Conservation (phyloP, 106 monocot species). For the Platanthera zijinensis region DNA sequence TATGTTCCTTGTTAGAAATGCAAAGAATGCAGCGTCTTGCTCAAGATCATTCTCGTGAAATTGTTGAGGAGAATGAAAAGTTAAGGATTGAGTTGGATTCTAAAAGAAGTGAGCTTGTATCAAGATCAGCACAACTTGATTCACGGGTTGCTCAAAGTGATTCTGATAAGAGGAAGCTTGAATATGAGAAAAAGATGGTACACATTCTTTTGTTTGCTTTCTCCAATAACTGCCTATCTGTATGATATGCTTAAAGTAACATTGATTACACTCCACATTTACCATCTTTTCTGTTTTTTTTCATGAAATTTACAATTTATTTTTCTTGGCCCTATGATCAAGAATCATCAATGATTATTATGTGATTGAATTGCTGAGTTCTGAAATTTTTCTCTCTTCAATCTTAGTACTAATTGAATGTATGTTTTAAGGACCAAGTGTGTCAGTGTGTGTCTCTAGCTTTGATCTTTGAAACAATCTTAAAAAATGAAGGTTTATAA, state of each 20-base stretch:
- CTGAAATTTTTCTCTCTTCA: no score
- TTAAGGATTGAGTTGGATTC: slow-evolving; percentile 41
- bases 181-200: slow-evolving; percentile 54
- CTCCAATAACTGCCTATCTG: background rate
- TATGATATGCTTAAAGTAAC: background rate
- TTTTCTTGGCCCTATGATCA: no score
- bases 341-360: no score
- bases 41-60: slow-evolving; percentile 33
- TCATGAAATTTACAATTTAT: no score
- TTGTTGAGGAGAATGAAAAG: slow-evolving; percentile 47
- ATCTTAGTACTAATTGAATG: no score
- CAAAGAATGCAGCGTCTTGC: slow-evolving; percentile 47
- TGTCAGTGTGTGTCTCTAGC: no score
- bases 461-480: no score
- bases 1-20: slow-evolving; percentile 37
- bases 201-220: slow-evolving; percentile 1
- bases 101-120: slow-evolving; percentile 39
- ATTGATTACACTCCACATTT: background rate
- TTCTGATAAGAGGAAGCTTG: slow-evolving; percentile 38
- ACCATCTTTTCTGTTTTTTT: no score
- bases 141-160: slow-evolving; percentile 37
- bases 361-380: no score
- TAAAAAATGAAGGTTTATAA: no score
- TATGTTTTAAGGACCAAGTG: no score
- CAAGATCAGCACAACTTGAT: slow-evolving; percentile 26